Evolutionary conservation across 192 early-diverging fungal species (phyloP).

Genomic region (Dispira simplex): DNA sequence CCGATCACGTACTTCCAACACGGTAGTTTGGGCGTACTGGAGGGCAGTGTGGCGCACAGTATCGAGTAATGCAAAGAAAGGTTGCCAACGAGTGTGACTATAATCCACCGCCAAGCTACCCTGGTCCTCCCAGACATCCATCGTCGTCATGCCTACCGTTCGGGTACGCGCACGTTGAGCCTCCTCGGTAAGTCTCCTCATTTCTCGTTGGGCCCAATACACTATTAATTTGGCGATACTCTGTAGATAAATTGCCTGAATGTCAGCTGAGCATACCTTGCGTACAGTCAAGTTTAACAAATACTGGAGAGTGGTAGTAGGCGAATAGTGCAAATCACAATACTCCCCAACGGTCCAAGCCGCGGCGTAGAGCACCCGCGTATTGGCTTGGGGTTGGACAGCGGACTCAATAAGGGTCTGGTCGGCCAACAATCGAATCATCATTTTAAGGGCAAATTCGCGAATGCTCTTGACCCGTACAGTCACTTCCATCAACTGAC

Average conservation of each 20-base stretch:
- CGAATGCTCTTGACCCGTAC: constrained; percentile 79
- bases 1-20: constrained; percentile 65
- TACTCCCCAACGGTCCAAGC: constrained; percentile 91
- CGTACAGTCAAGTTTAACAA: constrained; percentile 8
- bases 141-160: constrained; percentile 15
- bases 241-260: constrained; percentile 54
- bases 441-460: constrained; percentile 52
- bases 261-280: constrained; percentile 7
- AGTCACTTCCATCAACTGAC: constrained; percentile 75
- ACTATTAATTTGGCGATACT: constrained; percentile 37
- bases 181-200: constrained; percentile 20
- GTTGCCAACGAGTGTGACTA: constrained; percentile 9
- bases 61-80: constrained; percentile 6
- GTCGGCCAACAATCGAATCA: constrained; percentile 61
- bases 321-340: constrained; percentile 29
- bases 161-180: constrained; percentile 23
- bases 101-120: neutral
- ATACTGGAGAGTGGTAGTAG: constrained; percentile 8
- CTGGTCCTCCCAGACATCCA: constrained; percentile 3
- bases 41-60: neutral
- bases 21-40: constrained; percentile 19
- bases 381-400: constrained; percentile 40
- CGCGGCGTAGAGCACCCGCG: constrained; percentile 64
- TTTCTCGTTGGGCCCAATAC: constrained; percentile 16
- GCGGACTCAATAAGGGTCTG: constrained; percentile 37